phyloP scores from a whole-genome alignment of 2,329 filamentous ascomycete species.

The Scedosporium minutisporum region DNA sequence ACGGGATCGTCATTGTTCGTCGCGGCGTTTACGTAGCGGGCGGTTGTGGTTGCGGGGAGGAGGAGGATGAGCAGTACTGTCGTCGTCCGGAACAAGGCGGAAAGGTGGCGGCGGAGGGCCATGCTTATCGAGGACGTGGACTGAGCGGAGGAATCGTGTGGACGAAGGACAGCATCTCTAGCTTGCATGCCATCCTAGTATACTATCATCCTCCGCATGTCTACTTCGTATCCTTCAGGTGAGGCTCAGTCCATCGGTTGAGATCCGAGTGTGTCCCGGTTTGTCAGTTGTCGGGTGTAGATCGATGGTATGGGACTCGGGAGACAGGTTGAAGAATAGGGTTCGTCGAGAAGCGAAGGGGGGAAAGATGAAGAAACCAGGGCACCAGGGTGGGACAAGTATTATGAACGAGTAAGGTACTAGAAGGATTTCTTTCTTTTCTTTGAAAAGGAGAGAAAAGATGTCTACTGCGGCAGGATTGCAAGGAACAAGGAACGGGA shows the following conservation, averaged over 20 bases:
- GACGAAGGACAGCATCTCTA: background rate
- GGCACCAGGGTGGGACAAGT: too few species aligned
- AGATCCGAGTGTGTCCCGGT: background rate
- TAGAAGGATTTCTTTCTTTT: background rate
- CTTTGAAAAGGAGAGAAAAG: background rate
- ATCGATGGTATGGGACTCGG: too few species aligned
- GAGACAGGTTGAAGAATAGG: too few species aligned
- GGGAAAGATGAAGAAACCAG: too few species aligned
- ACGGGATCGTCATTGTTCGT: constrained; percentile 25
- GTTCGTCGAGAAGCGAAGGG: too few species aligned
- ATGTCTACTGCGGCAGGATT: background rate
- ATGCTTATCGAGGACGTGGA: background rate
- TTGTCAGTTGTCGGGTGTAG: background rate
- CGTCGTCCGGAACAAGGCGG: background rate
- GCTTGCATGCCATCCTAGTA: background rate
- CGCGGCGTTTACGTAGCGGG: constrained; percentile 10
- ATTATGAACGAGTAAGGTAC: too few species aligned
- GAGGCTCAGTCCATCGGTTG: background rate
- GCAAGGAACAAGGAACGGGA: background rate
- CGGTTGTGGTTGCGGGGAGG: background rate
- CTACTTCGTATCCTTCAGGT: background rate
- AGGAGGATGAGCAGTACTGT: background rate
- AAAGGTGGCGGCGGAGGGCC: background rate
- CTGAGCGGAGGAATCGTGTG: background rate
- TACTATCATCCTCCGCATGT: background rate